Conservation (phyloP, 169 alveolate genomes). For the Besnoitia besnoiti region DNA sequence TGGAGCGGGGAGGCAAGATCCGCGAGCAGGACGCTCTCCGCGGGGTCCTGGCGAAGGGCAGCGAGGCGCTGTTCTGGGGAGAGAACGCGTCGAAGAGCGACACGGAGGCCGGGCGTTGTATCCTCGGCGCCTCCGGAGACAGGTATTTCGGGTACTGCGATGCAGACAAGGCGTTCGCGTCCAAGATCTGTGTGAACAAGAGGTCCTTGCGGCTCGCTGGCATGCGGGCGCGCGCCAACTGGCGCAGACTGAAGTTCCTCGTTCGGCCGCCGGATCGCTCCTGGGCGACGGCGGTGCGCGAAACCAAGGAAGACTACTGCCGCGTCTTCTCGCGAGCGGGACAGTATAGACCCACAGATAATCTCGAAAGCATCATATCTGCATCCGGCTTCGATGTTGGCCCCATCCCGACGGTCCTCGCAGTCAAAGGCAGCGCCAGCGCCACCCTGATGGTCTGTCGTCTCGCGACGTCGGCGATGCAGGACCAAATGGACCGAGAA, state of each 20-base stretch:
- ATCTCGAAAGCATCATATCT: background rate
- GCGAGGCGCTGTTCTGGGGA: no score
- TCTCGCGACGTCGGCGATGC: background rate
- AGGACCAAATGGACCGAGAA: background rate
- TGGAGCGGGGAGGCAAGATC: no score
- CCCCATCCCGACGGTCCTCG: slow-evolving; percentile 24
- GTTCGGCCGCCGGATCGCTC: background rate
- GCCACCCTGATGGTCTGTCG: slow-evolving; percentile 21
- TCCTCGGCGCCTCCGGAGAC: no score
- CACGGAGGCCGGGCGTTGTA: no score
- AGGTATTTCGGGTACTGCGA: background rate
- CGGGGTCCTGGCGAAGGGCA: no score
- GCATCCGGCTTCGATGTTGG: background rate
- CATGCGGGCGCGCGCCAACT: background rate
- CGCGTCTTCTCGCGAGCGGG: background rate
- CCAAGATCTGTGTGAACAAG: background rate
- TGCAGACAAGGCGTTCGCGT: background rate
- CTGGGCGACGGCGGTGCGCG: background rate
- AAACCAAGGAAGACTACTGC: background rate
- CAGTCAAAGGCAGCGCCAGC: background rate
- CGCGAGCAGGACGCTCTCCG: no score
- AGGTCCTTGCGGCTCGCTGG: background rate
- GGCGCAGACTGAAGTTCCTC: background rate
- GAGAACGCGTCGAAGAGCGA: no score
- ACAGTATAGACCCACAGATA: background rate